Base-by-base conservation (phyloP, 129 eudicot genomes). In the Solidago caesia region DNA sequence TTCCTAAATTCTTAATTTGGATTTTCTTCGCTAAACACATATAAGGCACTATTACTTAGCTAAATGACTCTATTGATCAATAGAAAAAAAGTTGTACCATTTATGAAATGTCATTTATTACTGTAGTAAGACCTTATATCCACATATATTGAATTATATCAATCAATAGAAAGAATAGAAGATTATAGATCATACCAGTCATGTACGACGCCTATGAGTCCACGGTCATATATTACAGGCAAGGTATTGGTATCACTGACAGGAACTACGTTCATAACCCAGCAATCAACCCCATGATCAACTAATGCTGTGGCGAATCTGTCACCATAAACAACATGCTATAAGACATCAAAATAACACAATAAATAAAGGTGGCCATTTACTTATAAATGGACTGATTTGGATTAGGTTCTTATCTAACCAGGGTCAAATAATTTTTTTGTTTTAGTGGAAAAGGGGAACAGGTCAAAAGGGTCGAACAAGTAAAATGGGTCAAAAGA, bases 181-280 rank as follows among this genome's bases (percentile, higher is more conserved):
- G 59, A 33, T 64, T 6, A 65, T 21, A 64, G 70, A 21, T 52
- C 75, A 62, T 88, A 91, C 97, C 97, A 91, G 81, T 91, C 97
- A 72, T 91, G 97, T 85, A 87, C 81, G n/a, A 91, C 93, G 21
- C 97, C 97, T 45, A 91, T 78, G 65, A 91, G 90, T 26, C 97
- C 97, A 15, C 97, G 97, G 58, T 91, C 97, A 80, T 88, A 91
- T 2, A 91, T 80, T 42, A 91, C 82, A 25, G 97, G 95, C 79
- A 91, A 74, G 14, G 97, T 88, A 65, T 91, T 89, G 64, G 89
- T 52, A 69, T 88, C 91, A 76, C 91, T 91, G 62, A 87, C 84
- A 42, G 97, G 97, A 83, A 91, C 89, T 55, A 91, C 97, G 67
- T 89, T 91, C 97, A 91, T 91, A 66, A 91, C 97, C 97, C 97